Base-by-base conservation (phyloP, 176 grass and related monocot species). In the Zizania latifolia region DNA sequence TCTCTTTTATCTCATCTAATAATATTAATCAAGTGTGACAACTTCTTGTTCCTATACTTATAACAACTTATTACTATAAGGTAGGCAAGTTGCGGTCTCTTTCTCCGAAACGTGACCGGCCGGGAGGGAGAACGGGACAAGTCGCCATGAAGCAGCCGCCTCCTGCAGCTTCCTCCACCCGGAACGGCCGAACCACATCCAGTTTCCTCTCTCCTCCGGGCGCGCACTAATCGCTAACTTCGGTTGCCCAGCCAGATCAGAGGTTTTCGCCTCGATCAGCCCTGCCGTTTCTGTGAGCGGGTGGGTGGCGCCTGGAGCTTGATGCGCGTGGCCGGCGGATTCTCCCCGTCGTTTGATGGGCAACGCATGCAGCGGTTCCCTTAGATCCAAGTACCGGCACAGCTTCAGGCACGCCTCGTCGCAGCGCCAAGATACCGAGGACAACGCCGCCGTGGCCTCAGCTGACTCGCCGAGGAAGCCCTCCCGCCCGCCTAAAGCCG, bases 331-430 rank as follows among this genome's bases (percentile, higher is more conserved):
- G 34, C 34, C 34, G 34, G 34, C 3, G 34, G 34, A 6, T 36
- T 36, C 34, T 9, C 74, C 67, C 82, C 57, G 70, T 33, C 88
- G 81, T 94, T 98, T 98, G 86, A 98, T 94, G 95, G 34, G 6
- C 34, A 6, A 36, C 34, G 34, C 3, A 3, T 3, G 6, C 34
- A 6, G 34, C 6, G 4, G 34, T 6, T 6, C 4, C 34, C 34
- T 6, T 36, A 3, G 34, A 36, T 6, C 6, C 6, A 4, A 6
- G 82, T 76, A 86, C 82, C 74, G 78, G 27, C n/a, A n/a, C n/a
- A 36, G 34, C 34, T 36, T 36, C 34, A 36, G 6, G 34, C 34
- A 36, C 34, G 6, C 34, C 34, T 4, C 6, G 34, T 36, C 34
- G 34, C 34, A 36, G 4, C 6, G 34, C 34, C 34, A 3, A 3